Conservation (phyloP, 2,329 filamentous ascomycete species). For the Cercospora berteroae region DNA sequence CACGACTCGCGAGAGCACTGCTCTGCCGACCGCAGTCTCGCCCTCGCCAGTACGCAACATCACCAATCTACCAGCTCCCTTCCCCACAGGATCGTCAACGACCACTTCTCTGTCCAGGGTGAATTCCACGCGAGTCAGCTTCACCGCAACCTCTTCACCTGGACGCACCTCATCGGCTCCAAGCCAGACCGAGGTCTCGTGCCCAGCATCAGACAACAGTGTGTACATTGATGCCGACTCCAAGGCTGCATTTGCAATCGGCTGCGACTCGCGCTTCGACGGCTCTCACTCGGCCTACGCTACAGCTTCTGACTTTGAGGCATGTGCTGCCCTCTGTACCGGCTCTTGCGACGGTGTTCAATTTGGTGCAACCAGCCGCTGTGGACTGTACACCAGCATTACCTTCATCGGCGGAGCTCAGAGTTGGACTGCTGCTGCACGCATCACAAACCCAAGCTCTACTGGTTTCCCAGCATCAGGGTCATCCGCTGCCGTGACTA, state of each 20-base stretch:
- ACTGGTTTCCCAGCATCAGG: conserved; percentile 5
- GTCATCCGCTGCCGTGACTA: neutral
- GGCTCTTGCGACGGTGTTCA: conserved; percentile 25
- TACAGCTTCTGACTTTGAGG: conserved; percentile 22
- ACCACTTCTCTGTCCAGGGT: conserved; percentile 1
- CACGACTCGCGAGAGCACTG: conserved; percentile 3
- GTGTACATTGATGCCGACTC: conserved; percentile 21
- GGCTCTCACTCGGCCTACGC: conserved; percentile 23
- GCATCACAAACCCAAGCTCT: conserved; percentile 16
- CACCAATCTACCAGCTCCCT: conserved; percentile 21
- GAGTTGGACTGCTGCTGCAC: conserved; percentile 25
- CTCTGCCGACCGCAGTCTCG: neutral
- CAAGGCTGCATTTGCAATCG: conserved; percentile 21
- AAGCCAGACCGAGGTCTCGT: conserved; percentile 17
- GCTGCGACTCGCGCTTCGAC: conserved; percentile 24
- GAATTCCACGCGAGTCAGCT: neutral
- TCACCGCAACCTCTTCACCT: neutral
- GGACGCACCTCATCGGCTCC: conserved; percentile 2
- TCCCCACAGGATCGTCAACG: conserved; percentile 1
- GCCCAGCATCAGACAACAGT: conserved; percentile 18
- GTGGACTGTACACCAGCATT: conserved; percentile 25
- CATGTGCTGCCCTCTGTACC: conserved; percentile 25
- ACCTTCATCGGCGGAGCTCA: conserved; percentile 20
- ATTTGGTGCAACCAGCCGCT: conserved; percentile 25
- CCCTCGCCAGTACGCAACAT: conserved; percentile 16